Evolutionary conservation across 805 yeast genomes (phyloP), one percentile per base, ranked within the genome.

Genomic region (Alloascoidea africana): DNA sequence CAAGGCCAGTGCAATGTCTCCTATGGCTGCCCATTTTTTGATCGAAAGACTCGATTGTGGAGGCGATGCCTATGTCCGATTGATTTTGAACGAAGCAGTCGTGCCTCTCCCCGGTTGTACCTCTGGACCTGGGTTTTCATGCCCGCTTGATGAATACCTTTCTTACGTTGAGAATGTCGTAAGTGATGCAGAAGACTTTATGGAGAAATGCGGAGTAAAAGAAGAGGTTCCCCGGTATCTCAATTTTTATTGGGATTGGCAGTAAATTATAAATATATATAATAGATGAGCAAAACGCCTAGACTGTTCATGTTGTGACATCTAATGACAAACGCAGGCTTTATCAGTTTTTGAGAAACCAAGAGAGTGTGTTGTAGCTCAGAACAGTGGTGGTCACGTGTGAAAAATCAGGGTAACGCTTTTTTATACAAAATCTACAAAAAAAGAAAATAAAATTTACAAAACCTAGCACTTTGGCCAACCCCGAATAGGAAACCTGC

Each of bases 1-100:
- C 60, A 64, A 60, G 50, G 60, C 56, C 43, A 56, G 63, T 4
- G 69, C 72, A 46, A 51, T 70, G 33, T 62, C 63, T 17, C 81
- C 80, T 37, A 68, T 68, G 74, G 79, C 76, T 27, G 75, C 70
- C 2, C 59, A 73, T 41, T 46, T 70, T 14, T 56, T 67, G 19
- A 48, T 68, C 16, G 80, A 74, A 54, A 60, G 72, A 44, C 52
- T 68, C 40, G 50, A 50, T 37, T 71, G 76, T 5, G 19, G 16
- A 16, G 55, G 51, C 18, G 50, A 47, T 35, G 49, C 48, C n/a
- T 73, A 55, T 46, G 70, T 71, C 16, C 63, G 77, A 46, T 55
- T 63, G 32, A 53, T 69, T 4, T 47, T 70, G 11, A 71, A 72
- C 47, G 76, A 72, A 48, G 73, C 70, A 2, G 73, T 70, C 14